Evolutionary conservation across 495 filamentous ascomycete genomes (phyloP), one percentile per base, ranked within the genome.

Genomic region (Parachaetomium inaequale): DNA sequence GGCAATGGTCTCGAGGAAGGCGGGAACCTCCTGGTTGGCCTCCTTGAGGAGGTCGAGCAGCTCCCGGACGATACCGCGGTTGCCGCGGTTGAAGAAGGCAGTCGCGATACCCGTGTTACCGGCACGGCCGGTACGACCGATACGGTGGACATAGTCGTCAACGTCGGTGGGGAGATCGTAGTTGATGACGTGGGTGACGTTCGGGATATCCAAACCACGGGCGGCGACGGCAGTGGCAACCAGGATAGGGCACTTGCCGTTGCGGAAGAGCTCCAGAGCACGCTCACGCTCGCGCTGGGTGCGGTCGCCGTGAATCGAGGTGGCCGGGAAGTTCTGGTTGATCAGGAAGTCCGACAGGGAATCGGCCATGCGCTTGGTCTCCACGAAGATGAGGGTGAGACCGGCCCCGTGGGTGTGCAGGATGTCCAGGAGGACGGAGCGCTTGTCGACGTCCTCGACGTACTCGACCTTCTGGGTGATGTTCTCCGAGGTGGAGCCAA

Each of bases 311-410:
- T 98, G 94, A 72, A 98, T 98, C 19, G 95, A 92, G 42, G 95
- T 98, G n/a, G 95, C 94, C 7, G 93, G 92, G 85, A 98, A 96
- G 71, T 88, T 90, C 77, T 97, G 93, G 79, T 96, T 96, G 80
- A 98, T 91, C 53, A 98, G 79, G 83, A 96, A 98, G 73, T 98
- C 94, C 50, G 92, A 97, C 21, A 98, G 82, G 8, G 92, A 90
- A 76, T 98, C 94, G 56, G 95, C 94, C 93, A 98, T 98, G 68
- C 94, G 93, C 87, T 98, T 98, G 58, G 95, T 98, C 81, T 98
- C 95, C 58, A 98, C 94, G 78, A 98, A 98, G 74, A 98, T 97
- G 31, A 98, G 80, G 3, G 94, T 97, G 25, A 98, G 86, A 67
- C 93, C 93, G 63, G 80, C 90, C 61, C 87, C 92, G 68, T 96